Evolutionary conservation across 1,139 yeast genomes (phyloP).

Genomic region (Scheffersomyces quercinus): DNA sequence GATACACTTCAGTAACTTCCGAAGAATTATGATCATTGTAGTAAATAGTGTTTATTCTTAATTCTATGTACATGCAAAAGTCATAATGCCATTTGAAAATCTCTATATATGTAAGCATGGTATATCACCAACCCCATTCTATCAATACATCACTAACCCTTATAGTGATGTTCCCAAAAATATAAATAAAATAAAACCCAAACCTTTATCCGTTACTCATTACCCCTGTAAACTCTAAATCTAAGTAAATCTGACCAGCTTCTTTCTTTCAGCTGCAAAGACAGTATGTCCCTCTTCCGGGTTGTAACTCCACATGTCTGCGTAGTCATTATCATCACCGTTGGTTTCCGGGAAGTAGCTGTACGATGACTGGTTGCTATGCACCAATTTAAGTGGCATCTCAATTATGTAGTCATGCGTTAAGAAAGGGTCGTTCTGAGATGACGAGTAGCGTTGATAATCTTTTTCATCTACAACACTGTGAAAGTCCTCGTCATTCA

Average conservation of each 20-base stretch:
- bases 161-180: no score
- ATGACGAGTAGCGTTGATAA: background rate
- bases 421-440: background rate
- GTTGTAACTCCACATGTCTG: constrained; percentile 12
- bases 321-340: background rate
- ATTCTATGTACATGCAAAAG: no score
- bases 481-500: background rate
- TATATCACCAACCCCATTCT: no score
- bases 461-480: background rate
- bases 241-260: constrained; percentile 7
- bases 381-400: background rate
- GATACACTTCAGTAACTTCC: no score
- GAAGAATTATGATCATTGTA: no score
- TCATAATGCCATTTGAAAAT: no score
- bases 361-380: constrained; percentile 9
- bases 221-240: background rate
- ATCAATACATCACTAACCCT: no score
- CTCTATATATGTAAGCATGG: no score
- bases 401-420: background rate
- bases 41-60: no score
- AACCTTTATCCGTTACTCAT: no score
- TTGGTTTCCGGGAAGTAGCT: background rate
- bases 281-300: constrained; percentile 9
- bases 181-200: no score
- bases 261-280: background rate